Percentiles rank a stretch among this genome's conserved stretches.
Evolutionary conservation across 2,329 filamentous ascomycete species (phyloP).

Genomic region (Colletotrichum falcatum): DNA sequence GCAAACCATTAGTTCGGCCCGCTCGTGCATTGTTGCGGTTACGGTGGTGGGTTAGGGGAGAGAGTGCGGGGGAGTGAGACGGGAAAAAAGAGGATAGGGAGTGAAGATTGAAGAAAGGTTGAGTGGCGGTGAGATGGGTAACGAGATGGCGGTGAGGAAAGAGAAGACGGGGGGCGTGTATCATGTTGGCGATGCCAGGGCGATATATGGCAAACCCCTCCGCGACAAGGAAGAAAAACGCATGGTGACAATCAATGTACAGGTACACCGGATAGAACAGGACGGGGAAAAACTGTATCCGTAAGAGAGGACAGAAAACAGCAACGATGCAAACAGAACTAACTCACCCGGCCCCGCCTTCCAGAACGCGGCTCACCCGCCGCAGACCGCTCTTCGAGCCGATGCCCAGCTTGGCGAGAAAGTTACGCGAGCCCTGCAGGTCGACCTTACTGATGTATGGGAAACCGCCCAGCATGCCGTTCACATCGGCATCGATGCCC

Average conservation of each 20-base stretch:
- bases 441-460: constrained; percentile 75
- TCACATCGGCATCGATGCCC: constrained; percentile 57
- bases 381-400: constrained; percentile 50
- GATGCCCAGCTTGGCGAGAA: constrained; percentile 74
- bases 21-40: constrained; percentile 26
- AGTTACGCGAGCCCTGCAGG: constrained; percentile 74
- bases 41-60: constrained; percentile 28
- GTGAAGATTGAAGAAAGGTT: constrained; percentile 6
- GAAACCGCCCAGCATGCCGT: constrained; percentile 85
- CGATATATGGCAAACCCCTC: constrained; percentile 4
- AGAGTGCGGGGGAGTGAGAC: constrained; percentile 24
- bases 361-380: constrained; percentile 48
- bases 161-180: constrained; percentile 7
- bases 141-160: constrained; percentile 30
- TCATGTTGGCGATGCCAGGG: constrained; percentile 19
- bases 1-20: constrained; percentile 23
- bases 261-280: constrained; percentile 10
- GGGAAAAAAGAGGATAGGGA: constrained; percentile 30
- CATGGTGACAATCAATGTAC: constrained; percentile 20
- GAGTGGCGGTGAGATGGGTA: constrained; percentile 26
- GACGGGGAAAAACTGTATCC: neutral
- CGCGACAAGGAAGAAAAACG: neutral
- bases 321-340: constrained; percentile 9
- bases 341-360: constrained; percentile 56
- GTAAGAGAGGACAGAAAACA: neutral